A percentile compares a stretch with the other conserved stretches of the same genome.
Evolutionary conservation across 2,329 filamentous ascomycete genomes (phyloP).

Genomic region (Neofusicoccum sp.): DNA sequence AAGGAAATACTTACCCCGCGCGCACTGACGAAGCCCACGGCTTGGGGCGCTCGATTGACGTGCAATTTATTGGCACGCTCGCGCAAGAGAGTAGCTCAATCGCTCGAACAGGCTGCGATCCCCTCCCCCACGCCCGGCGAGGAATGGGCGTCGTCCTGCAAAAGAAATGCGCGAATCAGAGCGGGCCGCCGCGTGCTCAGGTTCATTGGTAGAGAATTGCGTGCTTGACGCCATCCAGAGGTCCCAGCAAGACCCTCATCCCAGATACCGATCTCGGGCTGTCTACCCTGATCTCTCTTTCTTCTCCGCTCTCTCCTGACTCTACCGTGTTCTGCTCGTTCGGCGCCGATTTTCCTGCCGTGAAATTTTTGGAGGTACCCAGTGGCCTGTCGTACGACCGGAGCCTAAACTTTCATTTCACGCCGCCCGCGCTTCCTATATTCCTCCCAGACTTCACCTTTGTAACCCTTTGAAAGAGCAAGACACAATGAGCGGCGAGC

Average conservation of each 20-base stretch:
- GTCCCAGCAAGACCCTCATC: background rate
- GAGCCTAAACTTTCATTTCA: background rate
- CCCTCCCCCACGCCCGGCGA: background rate
- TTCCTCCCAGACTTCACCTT: background rate
- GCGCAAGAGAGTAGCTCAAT: background rate
- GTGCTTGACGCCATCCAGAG: conserved; percentile 8
- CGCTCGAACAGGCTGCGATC: background rate
- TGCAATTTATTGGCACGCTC: conserved; percentile 1
- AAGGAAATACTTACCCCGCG: conserved; percentile 2
- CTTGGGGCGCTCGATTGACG: background rate
- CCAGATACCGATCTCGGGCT: background rate
- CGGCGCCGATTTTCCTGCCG: no score
- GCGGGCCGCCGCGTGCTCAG: background rate
- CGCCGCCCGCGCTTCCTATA: background rate
- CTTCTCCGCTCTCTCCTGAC: background rate
- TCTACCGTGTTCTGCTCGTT: background rate
- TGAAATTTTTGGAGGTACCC: no score
- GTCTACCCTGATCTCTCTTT: background rate
- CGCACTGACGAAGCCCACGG: background rate
- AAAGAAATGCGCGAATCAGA: background rate
- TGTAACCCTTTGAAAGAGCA: background rate
- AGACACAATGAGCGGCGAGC: conserved; percentile 8
- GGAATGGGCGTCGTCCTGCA: background rate
- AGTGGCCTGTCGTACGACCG: background rate
- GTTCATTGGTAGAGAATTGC: conserved; percentile 10